These are phyloP conservation scores for Mychonastes homosphaera DNA, from an alignment of 139 green algal species.

Conservation along the genomic window DNA sequence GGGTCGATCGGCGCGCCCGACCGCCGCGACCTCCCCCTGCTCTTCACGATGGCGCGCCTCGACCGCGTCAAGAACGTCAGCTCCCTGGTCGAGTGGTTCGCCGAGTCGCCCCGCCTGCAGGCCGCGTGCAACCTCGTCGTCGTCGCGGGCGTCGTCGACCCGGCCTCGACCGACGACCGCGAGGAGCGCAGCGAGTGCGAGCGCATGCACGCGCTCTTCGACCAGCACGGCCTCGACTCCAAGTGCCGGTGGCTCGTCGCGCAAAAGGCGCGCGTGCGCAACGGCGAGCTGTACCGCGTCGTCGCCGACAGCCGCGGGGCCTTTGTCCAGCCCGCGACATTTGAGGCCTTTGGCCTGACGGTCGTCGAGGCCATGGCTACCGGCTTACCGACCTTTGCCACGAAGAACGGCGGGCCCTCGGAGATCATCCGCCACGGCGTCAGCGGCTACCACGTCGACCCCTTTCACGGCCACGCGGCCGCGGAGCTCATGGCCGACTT, in stretches of 20 bases:
- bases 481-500: slow-evolving; percentile 64
- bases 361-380: slow-evolving; percentile 69
- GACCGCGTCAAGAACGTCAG: slow-evolving; percentile 82
- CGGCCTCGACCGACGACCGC: slow-evolving; percentile 37
- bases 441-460: slow-evolving; percentile 72
- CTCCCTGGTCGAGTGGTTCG: slow-evolving; percentile 61
- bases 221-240: slow-evolving; percentile 38
- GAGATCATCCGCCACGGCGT: slow-evolving; percentile 65
- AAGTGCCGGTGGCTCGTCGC: slow-evolving; percentile 41
- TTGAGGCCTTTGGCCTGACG: slow-evolving; percentile 76
- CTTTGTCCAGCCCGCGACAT: slow-evolving; percentile 65
- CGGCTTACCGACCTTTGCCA: slow-evolving; percentile 60
- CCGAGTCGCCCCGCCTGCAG: slow-evolving; percentile 35
- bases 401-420: slow-evolving; percentile 43
- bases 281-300: slow-evolving; percentile 62
- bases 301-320: slow-evolving; percentile 61
- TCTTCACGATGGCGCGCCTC: slow-evolving; percentile 75
- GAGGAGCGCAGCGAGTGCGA: slow-evolving; percentile 61
- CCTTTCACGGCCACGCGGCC: slow-evolving; percentile 47
- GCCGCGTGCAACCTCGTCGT: slow-evolving; percentile 65
- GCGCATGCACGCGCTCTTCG: slow-evolving; percentile 61
- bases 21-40: slow-evolving; percentile 55
- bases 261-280: slow-evolving; percentile 55
- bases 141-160: slow-evolving; percentile 61
- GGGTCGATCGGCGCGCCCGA: slow-evolving; percentile 31